Base-by-base conservation (phyloP, 371 early-diverging fungal genomes). In the Sporodiniella umbellata region DNA sequence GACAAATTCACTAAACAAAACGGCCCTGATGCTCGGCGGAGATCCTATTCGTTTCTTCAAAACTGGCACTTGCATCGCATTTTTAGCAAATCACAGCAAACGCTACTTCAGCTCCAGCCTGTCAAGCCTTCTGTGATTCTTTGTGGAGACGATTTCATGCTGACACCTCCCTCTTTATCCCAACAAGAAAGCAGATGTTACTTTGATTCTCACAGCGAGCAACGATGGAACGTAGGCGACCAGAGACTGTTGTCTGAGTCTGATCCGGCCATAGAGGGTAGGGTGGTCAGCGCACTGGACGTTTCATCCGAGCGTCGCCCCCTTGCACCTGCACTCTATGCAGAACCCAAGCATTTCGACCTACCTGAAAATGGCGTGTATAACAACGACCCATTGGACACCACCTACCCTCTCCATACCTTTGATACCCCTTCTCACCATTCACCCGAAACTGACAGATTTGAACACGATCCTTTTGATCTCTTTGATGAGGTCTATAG, bases 41-140 rank as follows among this genome's bases (percentile, higher is more conserved):
- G 62, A 50, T 51, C 60, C 22, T 69, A 68, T 45, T 58, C 68
- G 11, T 75, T 75, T 46, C 35, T 69, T 28, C 65, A 72, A 43
- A 75, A 56, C 22, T 70, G 65, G 72, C 60, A 61, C 37, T 33
- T 75, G 14, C 76, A 75, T 51, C 69, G 60, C 54, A 75, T 72
- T 47, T 75, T 72, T 40, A 63, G 68, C 54, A 75, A 75, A 60
- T 67, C 76, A 46, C 76, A 75, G 37, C 70, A 72, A 56, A 68
- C 62, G 33, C 17, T 75, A 31, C 44, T 75, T 14, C 72, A 72
- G 0, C 56, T 75, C 33, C 39, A 59, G 8, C 45, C 66, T 33
- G 59, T 65, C 11, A 65, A 53, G 21, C 68, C 76, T 8, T 55
- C 64, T 8, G 76, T 75, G 12, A 44, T 67, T 12, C 44, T 75